Base-by-base conservation (phyloP, 164 flowering plant species). In the Pachysandra terminalis region DNA sequence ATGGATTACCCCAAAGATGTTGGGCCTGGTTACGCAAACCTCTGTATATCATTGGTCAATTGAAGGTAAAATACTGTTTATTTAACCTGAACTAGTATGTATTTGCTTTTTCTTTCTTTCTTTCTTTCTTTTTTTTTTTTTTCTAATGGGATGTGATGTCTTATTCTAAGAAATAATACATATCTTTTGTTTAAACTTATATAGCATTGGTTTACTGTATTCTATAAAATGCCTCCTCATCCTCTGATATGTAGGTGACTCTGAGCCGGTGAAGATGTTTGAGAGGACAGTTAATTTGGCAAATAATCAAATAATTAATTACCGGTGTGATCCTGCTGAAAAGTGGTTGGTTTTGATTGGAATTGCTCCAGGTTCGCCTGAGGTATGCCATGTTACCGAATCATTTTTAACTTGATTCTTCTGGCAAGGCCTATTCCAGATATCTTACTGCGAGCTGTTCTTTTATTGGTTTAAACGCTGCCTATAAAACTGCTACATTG, bases 281-380 rank as follows among this genome's bases (percentile, higher is more conserved):
- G 94, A 89, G 32, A 80, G 94, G 68, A 81, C 94, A 19, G 91
- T 91, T 48, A n/a, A n/a, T n/a, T n/a, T n/a, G n/a, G n/a, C n/a
- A n/a, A n/a, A n/a, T n/a, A n/a, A n/a, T n/a, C n/a, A 89, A 89
- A 87, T 89, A 24, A 89, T 87, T 27, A 87, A 89, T 71, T 89
- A 89, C 67, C 79, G 80, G 23, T 85, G 89, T 69, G 89, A 87
- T 71, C 90, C 90, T 52, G 56, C 85, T 49, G 94, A 89, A 65
- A 89, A 87, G 77, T 89, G 94, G 94, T 72, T 89, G 84, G 91
- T 89, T 40, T 73, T 89, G 81, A 84, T 89, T 66, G 94, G 94
- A 58, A 89, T 89, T 54, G 90, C 94, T 66, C 91, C 94, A 70
- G 94, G 91, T 52, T 75, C 94, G 15, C 80, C 84, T 23, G 94